Evolutionary conservation across 169 alveolate species (phyloP).

Genomic region (Theileria parva): DNA sequence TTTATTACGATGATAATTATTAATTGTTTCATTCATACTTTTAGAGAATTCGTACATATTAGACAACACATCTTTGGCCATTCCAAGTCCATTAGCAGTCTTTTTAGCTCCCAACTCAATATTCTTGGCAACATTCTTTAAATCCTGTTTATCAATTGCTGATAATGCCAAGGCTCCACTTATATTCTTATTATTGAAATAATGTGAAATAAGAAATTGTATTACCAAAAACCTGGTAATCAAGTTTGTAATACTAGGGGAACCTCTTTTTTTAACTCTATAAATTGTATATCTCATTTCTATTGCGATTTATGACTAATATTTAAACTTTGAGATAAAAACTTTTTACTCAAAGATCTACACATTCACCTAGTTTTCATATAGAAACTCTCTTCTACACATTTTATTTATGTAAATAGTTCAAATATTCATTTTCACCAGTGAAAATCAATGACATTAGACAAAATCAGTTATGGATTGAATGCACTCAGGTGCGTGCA

Average conservation of each 20-base stretch:
- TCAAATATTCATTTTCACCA: not conserved
- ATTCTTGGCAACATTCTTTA: slow-evolving; percentile 2
- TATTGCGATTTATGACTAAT: slow-evolving; percentile 7
- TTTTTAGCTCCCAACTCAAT: slow-evolving; percentile 15
- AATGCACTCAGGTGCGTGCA: slow-evolving; percentile 16
- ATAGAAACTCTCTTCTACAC: not conserved
- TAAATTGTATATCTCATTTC: not conserved
- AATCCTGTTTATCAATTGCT: slow-evolving; percentile 9
- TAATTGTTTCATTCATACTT: slow-evolving; percentile 11
- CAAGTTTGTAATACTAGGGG: not conserved
- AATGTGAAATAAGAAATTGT: not conserved
- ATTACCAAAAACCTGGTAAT: not conserved
- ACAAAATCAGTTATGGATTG: not conserved
- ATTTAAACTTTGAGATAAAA: not conserved
- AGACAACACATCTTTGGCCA: slow-evolving; percentile 20
- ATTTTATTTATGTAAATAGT: slow-evolving; percentile 2
- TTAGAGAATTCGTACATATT: slow-evolving; percentile 15
- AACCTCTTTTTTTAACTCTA: not conserved
- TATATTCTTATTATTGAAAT: not conserved
- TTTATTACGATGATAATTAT: slow-evolving; percentile 12
- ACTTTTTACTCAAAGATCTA: not conserved
- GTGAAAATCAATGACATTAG: not conserved
- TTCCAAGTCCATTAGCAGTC: slow-evolving; percentile 32
- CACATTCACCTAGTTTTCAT: not conserved
- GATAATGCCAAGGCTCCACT: slow-evolving; percentile 2